Base-by-base conservation (phyloP, 495 filamentous ascomycete species). In the Aspergillus funiculosus region DNA sequence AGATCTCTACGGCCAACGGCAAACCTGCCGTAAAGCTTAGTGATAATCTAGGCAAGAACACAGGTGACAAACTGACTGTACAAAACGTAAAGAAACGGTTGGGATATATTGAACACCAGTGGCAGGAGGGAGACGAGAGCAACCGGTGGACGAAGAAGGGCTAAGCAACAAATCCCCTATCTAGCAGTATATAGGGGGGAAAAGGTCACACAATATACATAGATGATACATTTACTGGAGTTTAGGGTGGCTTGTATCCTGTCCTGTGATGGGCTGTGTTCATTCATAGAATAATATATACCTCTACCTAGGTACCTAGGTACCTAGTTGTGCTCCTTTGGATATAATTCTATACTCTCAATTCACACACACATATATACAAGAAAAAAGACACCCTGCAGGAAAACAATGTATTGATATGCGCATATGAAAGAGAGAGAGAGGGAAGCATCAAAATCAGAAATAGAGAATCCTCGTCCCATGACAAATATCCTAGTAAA, bases 31-130 rank as follows among this genome's bases (percentile, higher is more conserved):
- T 98, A 54, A 98, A 98, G 73, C 88, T 98, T 48, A 96, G 91
- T 53, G 92, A 98, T 60, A 95, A 97, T 59, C 76, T 87, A 56
- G 89, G 89, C 30, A 98, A 98, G 74, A 97, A 97, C 50, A 97
- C 89, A 0, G 92, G 92, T 9, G 87, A 95, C 53, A 76, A 77
- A 55, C 73, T 68, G 21, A 89, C 81, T 7, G 85, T 98, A 2
- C 75, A 79, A 42, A 75, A 81, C 54, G 91, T 96, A 27, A 98
- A 98, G 79, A 69, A 78, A 55, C 71, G 79, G 43, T 66, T 98
- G 8, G 88, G 89, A 0, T 98, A 98, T 51, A 67, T 82, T 14
- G 92, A 97, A 64, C 84, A 84, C 58, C 63, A 73, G 1, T 97
- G 91, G 90, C 74, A 74, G 24, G 77, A 79, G 8, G 91, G 89